Conservation (phyloP, 495 filamentous ascomycete genomes). For the Neurospora cerealis region DNA sequence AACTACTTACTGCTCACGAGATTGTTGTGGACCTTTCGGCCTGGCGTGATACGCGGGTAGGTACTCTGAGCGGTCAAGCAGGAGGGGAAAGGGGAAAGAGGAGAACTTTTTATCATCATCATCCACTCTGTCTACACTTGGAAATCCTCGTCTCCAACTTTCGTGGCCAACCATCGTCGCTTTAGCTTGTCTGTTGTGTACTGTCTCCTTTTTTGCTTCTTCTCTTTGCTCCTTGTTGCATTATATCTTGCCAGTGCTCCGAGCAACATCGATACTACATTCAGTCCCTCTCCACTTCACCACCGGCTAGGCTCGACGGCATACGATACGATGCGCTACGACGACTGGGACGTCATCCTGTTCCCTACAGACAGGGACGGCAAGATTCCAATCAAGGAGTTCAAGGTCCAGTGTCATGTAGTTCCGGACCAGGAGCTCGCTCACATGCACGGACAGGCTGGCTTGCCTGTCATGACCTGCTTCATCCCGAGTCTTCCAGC, state of each 20-base stretch:
- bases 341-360: conserved; percentile 78
- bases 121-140: neutral
- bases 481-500: conserved; percentile 61
- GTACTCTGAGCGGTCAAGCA: neutral
- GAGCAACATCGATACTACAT: conserved; percentile 2
- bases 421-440: conserved; percentile 50
- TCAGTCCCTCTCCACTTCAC: neutral
- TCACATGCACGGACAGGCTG: conserved; percentile 30
- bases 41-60: neutral
- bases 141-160: neutral
- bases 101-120: neutral
- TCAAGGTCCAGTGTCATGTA: conserved; percentile 73
- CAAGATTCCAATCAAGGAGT: conserved; percentile 69
- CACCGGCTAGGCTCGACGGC: neutral
- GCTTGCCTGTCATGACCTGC: conserved; percentile 61
- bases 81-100: neutral
- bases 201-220: neutral
- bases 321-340: conserved; percentile 58
- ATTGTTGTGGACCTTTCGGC: neutral
- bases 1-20: neutral
- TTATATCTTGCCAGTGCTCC: conserved; percentile 1
- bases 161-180: neutral
- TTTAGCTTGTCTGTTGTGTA: neutral
- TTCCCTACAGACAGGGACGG: conserved; percentile 47
- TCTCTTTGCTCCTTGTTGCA: neutral